A percentile compares a stretch with the other conserved stretches of the same genome.
phyloP scores from a whole-genome alignment of 202 grass and related monocot genomes.

The Schoenoplectus tabernaemontani region DNA sequence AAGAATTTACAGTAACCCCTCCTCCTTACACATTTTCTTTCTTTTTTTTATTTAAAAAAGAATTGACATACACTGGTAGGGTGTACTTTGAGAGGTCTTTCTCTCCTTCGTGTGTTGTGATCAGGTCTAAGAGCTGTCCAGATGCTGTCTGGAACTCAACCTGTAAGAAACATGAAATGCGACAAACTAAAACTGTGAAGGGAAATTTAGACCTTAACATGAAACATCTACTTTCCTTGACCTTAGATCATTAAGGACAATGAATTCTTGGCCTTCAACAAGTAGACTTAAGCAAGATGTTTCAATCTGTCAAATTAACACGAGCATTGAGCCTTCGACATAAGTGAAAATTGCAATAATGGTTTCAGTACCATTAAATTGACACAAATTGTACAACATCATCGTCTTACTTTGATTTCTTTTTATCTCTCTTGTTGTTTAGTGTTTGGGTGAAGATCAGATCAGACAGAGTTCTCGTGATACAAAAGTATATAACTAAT shows the following conservation, averaged over 20 bases:
- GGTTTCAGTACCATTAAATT: not conserved
- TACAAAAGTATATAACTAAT: not conserved
- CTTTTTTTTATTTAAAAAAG: not conserved
- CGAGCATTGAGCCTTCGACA: not conserved
- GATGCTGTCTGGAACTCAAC: conserved; percentile 97
- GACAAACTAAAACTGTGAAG: not conserved
- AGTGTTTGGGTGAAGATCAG: not conserved
- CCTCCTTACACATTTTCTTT: not conserved
- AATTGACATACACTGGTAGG: conserved; percentile 54
- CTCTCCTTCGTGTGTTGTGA: conserved; percentile 93
- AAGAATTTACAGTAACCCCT: not conserved
- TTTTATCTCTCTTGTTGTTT: not conserved
- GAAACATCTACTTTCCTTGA: not conserved
- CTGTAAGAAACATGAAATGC: conserved; percentile 34
- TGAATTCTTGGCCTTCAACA: not conserved
- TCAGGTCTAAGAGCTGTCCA: conserved; percentile 87
- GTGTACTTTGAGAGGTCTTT: conserved; percentile 82
- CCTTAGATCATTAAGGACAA: not conserved
- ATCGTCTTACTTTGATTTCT: not conserved
- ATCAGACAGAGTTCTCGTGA: not conserved
- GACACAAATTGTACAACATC: not conserved
- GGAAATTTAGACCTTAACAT: not conserved
- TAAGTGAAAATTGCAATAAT: not conserved
- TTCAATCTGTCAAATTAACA: not conserved
- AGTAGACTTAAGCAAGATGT: not conserved